Percentiles rank a stretch among this genome's conserved stretches.
Evolutionary conservation across 2,329 filamentous ascomycete species (phyloP).

Genomic region (Penicillium thymicola): DNA sequence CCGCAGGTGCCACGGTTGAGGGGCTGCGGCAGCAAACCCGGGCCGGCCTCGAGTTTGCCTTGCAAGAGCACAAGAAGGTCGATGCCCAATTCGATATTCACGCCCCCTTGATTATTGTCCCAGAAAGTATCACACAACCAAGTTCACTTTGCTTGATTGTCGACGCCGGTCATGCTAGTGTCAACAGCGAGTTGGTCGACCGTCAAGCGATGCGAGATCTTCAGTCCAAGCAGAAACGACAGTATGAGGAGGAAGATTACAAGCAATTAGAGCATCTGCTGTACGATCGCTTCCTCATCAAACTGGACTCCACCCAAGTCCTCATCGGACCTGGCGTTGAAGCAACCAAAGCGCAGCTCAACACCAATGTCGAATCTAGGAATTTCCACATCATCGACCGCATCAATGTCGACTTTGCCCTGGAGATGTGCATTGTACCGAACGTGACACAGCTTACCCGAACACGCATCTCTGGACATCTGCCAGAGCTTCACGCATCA

Average conservation of each 20-base stretch:
- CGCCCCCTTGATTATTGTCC: conserved; percentile 92
- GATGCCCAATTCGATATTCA: conserved; percentile 95
- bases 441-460: conserved; percentile 92
- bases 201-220: conserved; percentile 85
- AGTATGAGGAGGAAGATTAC: conserved; percentile 86
- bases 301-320: conserved; percentile 90
- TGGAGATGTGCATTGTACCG: conserved; percentile 96
- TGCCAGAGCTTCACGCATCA: conserved; percentile 87
- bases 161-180: conserved; percentile 92
- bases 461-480: conserved; percentile 82
- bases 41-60: conserved; percentile 89
- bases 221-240: conserved; percentile 81
- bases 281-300: conserved; percentile 96
- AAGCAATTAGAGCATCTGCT: conserved; percentile 84
- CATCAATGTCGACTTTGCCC: conserved; percentile 94
- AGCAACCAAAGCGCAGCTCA: conserved; percentile 78
- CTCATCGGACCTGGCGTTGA: conserved; percentile 92
- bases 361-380: conserved; percentile 62
- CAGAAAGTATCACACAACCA: conserved; percentile 80
- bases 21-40: conserved; percentile 92
- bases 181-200: conserved; percentile 91
- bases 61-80: conserved; percentile 97
- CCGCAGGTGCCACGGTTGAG: conserved; percentile 91
- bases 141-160: conserved; percentile 86
- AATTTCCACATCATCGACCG: conserved; percentile 88